phyloP scores from a whole-genome alignment of 495 filamentous ascomycete genomes.

The Alectoria sarmentosa region DNA sequence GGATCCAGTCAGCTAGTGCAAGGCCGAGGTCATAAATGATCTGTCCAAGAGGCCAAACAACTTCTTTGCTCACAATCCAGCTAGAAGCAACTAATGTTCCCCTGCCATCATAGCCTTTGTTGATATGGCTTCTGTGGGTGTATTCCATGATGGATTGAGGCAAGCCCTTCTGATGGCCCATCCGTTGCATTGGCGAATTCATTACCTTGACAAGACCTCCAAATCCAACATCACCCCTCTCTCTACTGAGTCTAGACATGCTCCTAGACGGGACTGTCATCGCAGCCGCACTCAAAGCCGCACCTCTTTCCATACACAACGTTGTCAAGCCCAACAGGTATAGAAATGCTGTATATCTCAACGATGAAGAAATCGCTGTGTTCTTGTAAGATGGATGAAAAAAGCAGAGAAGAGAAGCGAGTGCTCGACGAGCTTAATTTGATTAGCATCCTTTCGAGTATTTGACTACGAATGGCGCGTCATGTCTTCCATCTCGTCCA shows the following conservation, averaged over 20 bases:
- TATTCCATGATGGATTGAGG: not conserved
- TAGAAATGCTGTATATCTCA: not conserved
- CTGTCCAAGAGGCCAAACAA: not conserved
- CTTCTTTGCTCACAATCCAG: not conserved
- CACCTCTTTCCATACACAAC: not conserved
- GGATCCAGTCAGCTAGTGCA: not conserved
- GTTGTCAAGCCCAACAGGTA: not conserved
- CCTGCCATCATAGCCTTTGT: not conserved
- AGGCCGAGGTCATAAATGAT: not conserved
- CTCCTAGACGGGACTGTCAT: not conserved
- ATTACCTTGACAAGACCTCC: not conserved
- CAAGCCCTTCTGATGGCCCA: not conserved
- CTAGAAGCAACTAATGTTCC: no score
- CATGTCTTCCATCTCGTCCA: not conserved
- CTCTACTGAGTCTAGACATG: not conserved
- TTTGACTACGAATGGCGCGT: not conserved
- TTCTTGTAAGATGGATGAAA: not conserved
- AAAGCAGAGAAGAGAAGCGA: not conserved
- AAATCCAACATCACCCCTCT: not conserved
- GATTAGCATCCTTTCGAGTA: not conserved
- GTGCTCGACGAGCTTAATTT: not conserved
- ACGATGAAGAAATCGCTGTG: not conserved
- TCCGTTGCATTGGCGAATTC: no score
- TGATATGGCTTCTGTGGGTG: not conserved
- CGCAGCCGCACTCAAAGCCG: not conserved